Percentiles rank a stretch among this genome's conserved stretches.
Conservation (phyloP, 345 rosid genomes). For the Populus ilicifolia region DNA sequence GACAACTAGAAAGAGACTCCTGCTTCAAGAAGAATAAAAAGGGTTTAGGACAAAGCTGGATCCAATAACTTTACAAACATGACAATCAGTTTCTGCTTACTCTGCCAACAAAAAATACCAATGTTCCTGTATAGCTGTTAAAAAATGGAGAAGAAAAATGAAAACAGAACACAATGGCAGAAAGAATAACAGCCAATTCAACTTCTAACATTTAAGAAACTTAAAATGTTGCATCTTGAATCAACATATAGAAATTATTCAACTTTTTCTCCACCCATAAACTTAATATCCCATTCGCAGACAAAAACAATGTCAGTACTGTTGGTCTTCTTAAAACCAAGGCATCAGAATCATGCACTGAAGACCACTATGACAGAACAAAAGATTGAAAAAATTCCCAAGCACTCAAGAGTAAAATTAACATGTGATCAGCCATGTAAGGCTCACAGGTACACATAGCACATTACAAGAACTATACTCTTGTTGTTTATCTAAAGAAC, state of each 20-base stretch:
- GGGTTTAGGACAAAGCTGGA: not conserved
- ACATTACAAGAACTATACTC: not conserved
- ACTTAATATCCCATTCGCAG: not conserved
- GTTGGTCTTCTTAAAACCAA: not conserved
- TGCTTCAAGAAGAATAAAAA: not conserved
- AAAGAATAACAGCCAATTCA: not conserved
- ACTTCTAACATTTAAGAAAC: not conserved
- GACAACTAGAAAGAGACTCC: not conserved
- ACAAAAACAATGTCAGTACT: not conserved
- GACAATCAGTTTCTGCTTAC: not conserved
- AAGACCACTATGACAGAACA: not conserved
- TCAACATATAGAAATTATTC: not conserved
- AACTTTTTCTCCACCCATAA: not conserved
- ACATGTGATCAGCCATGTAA: not conserved
- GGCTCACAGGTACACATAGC: not conserved
- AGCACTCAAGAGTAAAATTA: not conserved
- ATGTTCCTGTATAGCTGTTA: not conserved
- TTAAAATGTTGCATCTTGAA: too few relatives aligned
- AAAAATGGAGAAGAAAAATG: not conserved
- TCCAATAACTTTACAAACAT: not conserved
- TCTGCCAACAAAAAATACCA: not conserved
- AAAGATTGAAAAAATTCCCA: not conserved
- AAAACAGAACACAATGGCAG: not conserved
- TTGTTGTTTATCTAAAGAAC: not conserved
- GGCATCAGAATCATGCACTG: not conserved